These are phyloP conservation scores for Auricularia sp. DNA, from an alignment of 768 basidiomycete species.

Conservation along the genomic window DNA sequence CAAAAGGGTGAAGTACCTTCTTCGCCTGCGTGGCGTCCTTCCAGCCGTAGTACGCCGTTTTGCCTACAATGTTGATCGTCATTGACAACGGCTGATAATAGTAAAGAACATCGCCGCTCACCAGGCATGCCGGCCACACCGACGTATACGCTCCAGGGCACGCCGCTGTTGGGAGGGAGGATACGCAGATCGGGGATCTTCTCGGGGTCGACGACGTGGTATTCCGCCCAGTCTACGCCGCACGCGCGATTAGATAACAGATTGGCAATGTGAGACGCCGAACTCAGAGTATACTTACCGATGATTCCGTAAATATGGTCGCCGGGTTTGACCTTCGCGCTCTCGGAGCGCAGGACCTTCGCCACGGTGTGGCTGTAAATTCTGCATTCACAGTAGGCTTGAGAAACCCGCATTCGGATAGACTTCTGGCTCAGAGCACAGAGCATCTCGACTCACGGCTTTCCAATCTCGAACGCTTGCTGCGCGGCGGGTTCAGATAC, in stretches of 20 bases:
- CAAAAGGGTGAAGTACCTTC: constrained; percentile 19
- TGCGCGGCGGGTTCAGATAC: not conserved
- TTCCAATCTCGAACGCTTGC: not conserved
- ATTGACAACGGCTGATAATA: too few relatives aligned
- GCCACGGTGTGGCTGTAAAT: constrained; percentile 28
- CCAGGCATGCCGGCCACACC: constrained; percentile 24
- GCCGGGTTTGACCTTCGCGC: constrained; percentile 24
- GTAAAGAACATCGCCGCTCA: too few relatives aligned
- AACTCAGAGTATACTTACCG: constrained; percentile 13
- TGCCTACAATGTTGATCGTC: constrained; percentile 6
- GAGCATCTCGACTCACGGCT: not conserved
- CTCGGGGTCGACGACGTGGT: constrained; percentile 18
- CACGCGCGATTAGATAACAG: not conserved
- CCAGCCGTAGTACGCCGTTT: constrained; percentile 31
- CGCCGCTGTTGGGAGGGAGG: constrained; percentile 31
- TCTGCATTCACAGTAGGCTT: constrained; percentile 12
- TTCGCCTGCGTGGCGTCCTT: constrained; percentile 31
- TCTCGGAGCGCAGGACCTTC: constrained; percentile 35
- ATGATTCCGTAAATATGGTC: constrained; percentile 31
- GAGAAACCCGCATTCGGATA: not conserved
- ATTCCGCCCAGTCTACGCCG: constrained; percentile 31
- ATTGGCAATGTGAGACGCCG: too few relatives aligned
- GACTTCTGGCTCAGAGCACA: too few relatives aligned
- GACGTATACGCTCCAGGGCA: constrained; percentile 41
- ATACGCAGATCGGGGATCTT: constrained; percentile 15